These are phyloP conservation scores for Triadica sebifera DNA, from an alignment of 345 rosid species.

Conservation along the genomic window DNA sequence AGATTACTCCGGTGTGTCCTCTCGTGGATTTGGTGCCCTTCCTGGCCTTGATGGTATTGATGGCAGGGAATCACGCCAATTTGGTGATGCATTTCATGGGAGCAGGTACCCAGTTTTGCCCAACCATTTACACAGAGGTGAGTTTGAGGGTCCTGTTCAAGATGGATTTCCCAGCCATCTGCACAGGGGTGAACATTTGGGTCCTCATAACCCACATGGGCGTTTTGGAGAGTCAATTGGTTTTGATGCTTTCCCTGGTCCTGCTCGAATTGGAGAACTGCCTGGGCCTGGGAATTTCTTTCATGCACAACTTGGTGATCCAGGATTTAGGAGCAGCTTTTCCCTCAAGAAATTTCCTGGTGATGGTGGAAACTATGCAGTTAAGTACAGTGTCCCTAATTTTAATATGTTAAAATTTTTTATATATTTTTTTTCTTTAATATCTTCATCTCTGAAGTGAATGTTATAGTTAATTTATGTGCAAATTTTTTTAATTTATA, in stretches of 20 bases:
- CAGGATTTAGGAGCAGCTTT: constrained; percentile 60
- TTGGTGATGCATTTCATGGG: constrained; percentile 39
- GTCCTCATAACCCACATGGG: constrained; percentile 28
- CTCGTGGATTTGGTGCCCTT: constrained; percentile 39
- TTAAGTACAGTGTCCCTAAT: constrained; percentile 36
- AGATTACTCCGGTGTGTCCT: constrained; percentile 39
- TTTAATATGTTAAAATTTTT: neutral
- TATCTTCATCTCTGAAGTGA: neutral
- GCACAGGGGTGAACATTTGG: constrained; percentile 49
- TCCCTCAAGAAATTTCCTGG: constrained; percentile 38
- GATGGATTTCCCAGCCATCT: constrained; percentile 45
- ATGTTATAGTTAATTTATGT: neutral
- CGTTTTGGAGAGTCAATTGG: constrained; percentile 36
- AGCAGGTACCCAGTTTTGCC: constrained; percentile 43
- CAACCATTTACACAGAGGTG: constrained; percentile 42
- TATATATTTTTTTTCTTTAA: neutral
- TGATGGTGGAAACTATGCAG: constrained; percentile 48
- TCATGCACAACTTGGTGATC: constrained; percentile 49
- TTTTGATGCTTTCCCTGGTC: constrained; percentile 41
- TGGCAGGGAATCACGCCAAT: constrained; percentile 40
- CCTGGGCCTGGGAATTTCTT: constrained; percentile 28
- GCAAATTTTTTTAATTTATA: neutral
- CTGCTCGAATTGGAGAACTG: neutral
- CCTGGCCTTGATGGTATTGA: constrained; percentile 40
- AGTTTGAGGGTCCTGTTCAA: constrained; percentile 52